Conservation (phyloP, 768 basidiomycete species). For the Phlebiopsis flavidoalba region DNA sequence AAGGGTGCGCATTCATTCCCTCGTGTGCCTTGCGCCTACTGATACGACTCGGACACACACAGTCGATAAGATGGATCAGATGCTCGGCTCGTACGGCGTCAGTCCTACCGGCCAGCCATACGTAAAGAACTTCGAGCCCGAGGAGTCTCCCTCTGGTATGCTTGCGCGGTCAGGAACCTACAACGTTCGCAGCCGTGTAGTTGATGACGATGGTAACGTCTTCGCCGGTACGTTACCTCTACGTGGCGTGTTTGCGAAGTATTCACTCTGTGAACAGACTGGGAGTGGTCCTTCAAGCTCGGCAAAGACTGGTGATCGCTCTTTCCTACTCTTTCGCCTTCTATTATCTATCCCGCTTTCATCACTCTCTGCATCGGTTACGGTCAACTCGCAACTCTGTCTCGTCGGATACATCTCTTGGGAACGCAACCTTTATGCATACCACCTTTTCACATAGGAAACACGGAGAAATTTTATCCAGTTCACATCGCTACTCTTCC, state of each 20-base stretch:
- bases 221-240: conserved; percentile 58
- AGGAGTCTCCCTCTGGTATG: conserved; percentile 67
- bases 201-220: conserved; percentile 81
- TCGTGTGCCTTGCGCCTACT: not conserved
- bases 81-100: conserved; percentile 93
- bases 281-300: conserved; percentile 89
- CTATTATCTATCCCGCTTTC: conserved; percentile 24
- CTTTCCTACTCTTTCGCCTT: conserved; percentile 19
- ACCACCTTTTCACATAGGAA: not conserved
- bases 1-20: conserved; percentile 42
- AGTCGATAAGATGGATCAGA: conserved; percentile 92
- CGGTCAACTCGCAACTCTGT: conserved; percentile 13
- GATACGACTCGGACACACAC: conserved; percentile 2
- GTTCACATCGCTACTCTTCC: too few relatives aligned
- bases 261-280: conserved; percentile 40
- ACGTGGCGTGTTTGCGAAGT: not conserved
- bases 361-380: conserved; percentile 13
- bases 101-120: conserved; percentile 59
- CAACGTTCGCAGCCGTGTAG: conserved; percentile 71
- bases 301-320: conserved; percentile 79
- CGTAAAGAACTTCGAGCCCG: conserved; percentile 69
- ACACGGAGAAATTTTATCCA: too few relatives aligned
- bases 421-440: not conserved
- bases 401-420: conserved; percentile 12
- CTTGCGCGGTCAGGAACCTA: conserved; percentile 80